Evolutionary conservation across 352 stramenopile species (phyloP).

Genomic region (Globisporangium iwayamae): DNA sequence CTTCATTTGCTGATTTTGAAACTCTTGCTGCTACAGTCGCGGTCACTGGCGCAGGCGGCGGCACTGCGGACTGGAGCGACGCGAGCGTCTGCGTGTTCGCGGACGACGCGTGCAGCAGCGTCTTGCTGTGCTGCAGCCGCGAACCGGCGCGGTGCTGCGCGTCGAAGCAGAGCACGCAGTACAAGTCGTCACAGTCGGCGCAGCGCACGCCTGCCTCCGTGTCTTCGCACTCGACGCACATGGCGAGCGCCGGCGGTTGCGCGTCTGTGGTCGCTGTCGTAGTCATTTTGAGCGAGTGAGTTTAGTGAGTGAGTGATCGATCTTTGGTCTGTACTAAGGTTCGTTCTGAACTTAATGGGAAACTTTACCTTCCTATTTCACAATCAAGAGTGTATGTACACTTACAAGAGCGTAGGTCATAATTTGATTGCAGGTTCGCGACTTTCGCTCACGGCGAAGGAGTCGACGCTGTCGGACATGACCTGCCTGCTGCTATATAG

Average conservation of each 20-base stretch:
- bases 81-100: slow-evolving; percentile 15
- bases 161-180: slow-evolving; percentile 75
- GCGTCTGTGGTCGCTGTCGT: neutral
- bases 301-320: too few relatives aligned
- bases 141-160: slow-evolving; percentile 66
- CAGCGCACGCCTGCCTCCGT: slow-evolving; percentile 66
- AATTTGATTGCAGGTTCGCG: too few relatives aligned
- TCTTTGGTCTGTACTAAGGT: too few relatives aligned
- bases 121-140: slow-evolving; percentile 41
- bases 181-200: slow-evolving; percentile 63
- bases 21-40: neutral
- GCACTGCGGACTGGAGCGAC: slow-evolving; percentile 4
- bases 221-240: slow-evolving; percentile 87
- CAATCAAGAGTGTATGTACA: too few relatives aligned
- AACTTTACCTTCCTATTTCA: too few relatives aligned
- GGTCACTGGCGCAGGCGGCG: slow-evolving; percentile 2
- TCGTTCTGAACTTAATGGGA: too few relatives aligned
- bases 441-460: too few relatives aligned
- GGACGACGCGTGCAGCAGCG: slow-evolving; percentile 16
- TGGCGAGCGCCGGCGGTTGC: slow-evolving; percentile 21
- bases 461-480: too few relatives aligned
- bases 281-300: too few relatives aligned
- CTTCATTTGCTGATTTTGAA: slow-evolving; percentile 5
- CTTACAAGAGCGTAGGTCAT: too few relatives aligned
- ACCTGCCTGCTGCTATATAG: too few relatives aligned